Evolutionary conservation across 1,139 yeast genomes (phyloP).

Genomic region (Scheffersomyces parashehatae): DNA sequence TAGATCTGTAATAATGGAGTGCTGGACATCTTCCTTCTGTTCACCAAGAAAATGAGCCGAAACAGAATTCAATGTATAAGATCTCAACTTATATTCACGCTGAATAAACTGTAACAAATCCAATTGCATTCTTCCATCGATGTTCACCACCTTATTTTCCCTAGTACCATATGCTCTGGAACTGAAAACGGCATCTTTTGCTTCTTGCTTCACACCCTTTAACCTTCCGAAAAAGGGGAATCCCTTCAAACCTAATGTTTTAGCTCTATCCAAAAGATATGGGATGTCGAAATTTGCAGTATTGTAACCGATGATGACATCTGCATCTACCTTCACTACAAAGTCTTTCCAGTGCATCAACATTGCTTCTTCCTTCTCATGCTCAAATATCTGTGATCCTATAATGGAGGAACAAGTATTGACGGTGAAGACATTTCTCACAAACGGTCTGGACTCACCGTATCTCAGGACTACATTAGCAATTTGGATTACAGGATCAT

Average conservation of each 20-base stretch:
- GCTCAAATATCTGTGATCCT: constrained; percentile 86
- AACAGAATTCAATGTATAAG: constrained; percentile 93
- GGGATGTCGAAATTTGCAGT: constrained; percentile 95
- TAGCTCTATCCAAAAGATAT: constrained; percentile 84
- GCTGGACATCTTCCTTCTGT: constrained; percentile 98
- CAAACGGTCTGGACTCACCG: constrained; percentile 82
- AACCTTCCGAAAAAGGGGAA: constrained; percentile 92
- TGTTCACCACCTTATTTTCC: constrained; percentile 86
- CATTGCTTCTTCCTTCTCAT: constrained; percentile 78
- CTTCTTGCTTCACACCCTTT: constrained; percentile 65
- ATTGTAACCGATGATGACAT: constrained; percentile 95
- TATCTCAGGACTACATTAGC: constrained; percentile 88
- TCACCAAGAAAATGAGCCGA: constrained; percentile 93
- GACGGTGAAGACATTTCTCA: constrained; percentile 92
- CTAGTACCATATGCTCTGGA: constrained; percentile 97
- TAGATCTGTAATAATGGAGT: constrained; percentile 90
- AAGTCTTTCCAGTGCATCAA: constrained; percentile 83
- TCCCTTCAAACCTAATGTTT: constrained; percentile 59
- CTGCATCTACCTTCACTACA: constrained; percentile 84
- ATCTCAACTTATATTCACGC: constrained; percentile 90
- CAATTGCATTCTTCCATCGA: constrained; percentile 94
- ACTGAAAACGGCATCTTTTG: constrained; percentile 79
- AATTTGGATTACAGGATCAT: constrained; percentile 94
- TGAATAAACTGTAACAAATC: constrained; percentile 92
- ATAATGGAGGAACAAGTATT: constrained; percentile 90